These are phyloP conservation scores for Amylocarpus encephaloides DNA, from an alignment of 2,329 filamentous ascomycete species.

Conservation along the genomic window DNA sequence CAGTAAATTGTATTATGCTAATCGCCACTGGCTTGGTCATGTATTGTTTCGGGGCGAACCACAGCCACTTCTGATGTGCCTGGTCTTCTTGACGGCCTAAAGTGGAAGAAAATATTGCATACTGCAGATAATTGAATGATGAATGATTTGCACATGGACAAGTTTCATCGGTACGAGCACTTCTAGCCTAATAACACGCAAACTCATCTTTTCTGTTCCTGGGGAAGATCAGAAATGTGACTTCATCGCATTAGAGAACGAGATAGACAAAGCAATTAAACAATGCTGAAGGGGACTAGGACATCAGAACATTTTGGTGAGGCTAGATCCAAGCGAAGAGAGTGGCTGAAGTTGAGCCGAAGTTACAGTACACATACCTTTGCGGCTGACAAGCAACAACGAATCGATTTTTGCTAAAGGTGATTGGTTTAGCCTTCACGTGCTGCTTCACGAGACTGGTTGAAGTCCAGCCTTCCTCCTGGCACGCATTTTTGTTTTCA, in stretches of 20 bases:
- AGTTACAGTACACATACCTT: not conserved
- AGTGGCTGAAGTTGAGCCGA: no score
- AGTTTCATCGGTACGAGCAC: not conserved
- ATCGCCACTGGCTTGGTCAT: not conserved
- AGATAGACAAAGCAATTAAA: no score
- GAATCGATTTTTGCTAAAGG: not conserved
- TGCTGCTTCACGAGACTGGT: not conserved
- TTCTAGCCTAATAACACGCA: no score
- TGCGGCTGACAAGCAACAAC: not conserved
- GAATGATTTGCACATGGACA: no score
- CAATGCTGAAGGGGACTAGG: no score
- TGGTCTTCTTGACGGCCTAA: not conserved
- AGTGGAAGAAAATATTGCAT: not conserved
- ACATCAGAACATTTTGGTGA: no score
- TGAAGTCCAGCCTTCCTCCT: not conserved
- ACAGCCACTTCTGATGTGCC: not conserved
- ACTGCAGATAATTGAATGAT: not conserved
- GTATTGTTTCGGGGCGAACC: not conserved
- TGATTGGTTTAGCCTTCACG: not conserved
- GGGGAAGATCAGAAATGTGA: no score
- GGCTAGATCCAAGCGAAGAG: no score
- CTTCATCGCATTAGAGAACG: no score
- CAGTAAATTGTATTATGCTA: no score
- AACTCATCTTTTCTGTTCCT: no score
- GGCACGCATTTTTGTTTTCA: no score